These are phyloP conservation scores for Globisporangium carolinianum DNA, from an alignment of 352 stramenopile species.

Conservation along the genomic window DNA sequence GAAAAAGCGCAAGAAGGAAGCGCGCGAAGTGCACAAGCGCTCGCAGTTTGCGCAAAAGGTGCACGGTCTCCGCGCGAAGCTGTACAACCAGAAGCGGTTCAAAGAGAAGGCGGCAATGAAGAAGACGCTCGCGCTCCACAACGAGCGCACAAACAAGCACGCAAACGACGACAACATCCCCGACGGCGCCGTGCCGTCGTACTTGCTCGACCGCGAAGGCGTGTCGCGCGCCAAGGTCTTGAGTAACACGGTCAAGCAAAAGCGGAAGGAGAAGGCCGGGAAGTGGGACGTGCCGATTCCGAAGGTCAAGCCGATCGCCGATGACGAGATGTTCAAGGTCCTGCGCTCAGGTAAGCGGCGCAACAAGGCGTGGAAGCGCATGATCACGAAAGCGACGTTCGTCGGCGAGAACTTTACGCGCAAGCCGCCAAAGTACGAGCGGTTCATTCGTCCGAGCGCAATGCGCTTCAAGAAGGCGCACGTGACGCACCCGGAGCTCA, in stretches of 20 bases:
- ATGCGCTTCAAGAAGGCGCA: conserved; percentile 99
- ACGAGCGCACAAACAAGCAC: conserved; percentile 99
- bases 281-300: conserved; percentile 99
- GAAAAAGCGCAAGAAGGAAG: conserved; percentile 98
- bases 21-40: conserved; percentile 94
- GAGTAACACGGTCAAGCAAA: conserved; percentile 99
- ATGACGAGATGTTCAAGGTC: conserved; percentile 99
- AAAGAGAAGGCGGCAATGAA: conserved; percentile 99
- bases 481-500: conserved; percentile 99
- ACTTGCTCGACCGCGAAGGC: conserved; percentile 98
- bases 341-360: conserved; percentile 95
- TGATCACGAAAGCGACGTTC: conserved; percentile 94
- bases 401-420: conserved; percentile 99
- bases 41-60: conserved; percentile 99
- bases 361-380: conserved; percentile 89
- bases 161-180: conserved; percentile 96
- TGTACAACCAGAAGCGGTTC: conserved; percentile 99
- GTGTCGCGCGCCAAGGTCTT: conserved; percentile 98
- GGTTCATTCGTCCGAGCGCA: conserved; percentile 98
- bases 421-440: conserved; percentile 99
- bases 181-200: conserved; percentile 97
- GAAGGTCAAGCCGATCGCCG: conserved; percentile 97
- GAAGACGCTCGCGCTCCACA: conserved; percentile 98
- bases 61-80: conserved; percentile 96
- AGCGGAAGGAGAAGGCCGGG: conserved; percentile 99